Base-by-base conservation (phyloP, 192 early-diverging fungal species). In the Umbelopsis sp. region DNA sequence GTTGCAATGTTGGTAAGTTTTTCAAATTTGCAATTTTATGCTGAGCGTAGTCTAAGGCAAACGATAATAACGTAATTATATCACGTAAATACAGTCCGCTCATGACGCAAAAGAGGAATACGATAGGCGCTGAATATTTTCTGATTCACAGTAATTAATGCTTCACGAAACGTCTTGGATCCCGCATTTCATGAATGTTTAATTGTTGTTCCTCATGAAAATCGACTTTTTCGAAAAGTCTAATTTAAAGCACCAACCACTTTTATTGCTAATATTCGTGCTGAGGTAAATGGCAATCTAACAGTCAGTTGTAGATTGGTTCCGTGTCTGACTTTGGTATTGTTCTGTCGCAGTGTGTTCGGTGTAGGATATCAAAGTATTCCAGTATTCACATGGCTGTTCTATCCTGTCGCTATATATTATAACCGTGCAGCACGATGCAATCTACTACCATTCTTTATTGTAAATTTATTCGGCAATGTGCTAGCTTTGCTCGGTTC, bases 311-410 rank as follows among this genome's bases (percentile, higher is more conserved):
- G 38, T 11, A 11, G 7, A 41, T 6, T 1, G 8, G 38, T 11
- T 41, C 38, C 7, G 38, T 11, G 38, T 41, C 17, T 49, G 47
- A 49, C 47, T 5, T 16, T n/a, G 0, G 14, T 17, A 14, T 56
- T 8, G 7, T 6, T 38, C 11, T 29, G 38, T 41, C 12, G 38
- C 21, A 72, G 71, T 6, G 45, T 52, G 1, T 72, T 72, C 45
- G 71, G 44, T 41, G 44, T 65, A 22, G 71, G 71, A 65, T 72
- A 65, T 22, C 71, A 72, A 66, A 49, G 59, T 3, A 72, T 72
- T 38, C 71, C 71, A 4, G 8, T 72, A 14, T 47, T 72, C 14
- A 66, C 31, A 36, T 66, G 56, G 45, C 16, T 50, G 11, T 66
- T 51, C 22, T 44, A 49, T 38, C 71, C 71, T 20, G 24, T 72